Conservation (phyloP, 805 yeast genomes). For the Ogataea siamensis region DNA sequence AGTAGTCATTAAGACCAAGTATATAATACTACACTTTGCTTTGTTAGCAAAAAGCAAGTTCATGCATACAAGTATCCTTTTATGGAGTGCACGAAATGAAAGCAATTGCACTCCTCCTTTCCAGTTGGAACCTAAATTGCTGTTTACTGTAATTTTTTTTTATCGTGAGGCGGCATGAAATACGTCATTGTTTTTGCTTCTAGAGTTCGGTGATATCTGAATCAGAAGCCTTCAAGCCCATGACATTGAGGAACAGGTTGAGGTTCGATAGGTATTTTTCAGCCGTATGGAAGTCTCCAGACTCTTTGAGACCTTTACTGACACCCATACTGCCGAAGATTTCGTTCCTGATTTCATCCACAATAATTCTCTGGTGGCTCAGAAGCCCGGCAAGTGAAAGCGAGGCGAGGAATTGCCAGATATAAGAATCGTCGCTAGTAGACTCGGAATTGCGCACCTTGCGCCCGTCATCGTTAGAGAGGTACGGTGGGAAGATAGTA, state of each 20-base stretch:
- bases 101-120: conserved; percentile 5
- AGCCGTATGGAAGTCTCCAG: conserved; percentile 45
- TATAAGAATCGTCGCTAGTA: conserved; percentile 70
- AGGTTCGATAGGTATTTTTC: conserved; percentile 64
- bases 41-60: background rate
- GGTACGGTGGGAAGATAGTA: conserved; percentile 75
- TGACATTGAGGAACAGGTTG: conserved; percentile 89
- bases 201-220: conserved; percentile 79
- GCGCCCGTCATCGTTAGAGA: conserved; percentile 31
- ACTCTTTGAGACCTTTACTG: conserved; percentile 50
- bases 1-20: conserved; percentile 1
- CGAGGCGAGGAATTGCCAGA: conserved; percentile 96
- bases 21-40: conserved; percentile 3
- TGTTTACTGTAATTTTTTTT: background rate
- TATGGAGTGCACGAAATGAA: conserved; percentile 2
- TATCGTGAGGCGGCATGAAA: conserved; percentile 7
- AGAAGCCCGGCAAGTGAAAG: conserved; percentile 87
- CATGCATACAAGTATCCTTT: conserved; percentile 2
- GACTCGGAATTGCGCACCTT: conserved; percentile 36
- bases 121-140: background rate
- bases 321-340: conserved; percentile 83
- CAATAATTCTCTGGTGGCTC: conserved; percentile 88
- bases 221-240: conserved; percentile 93
- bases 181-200: conserved; percentile 1
- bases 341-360: conserved; percentile 90